phyloP scores from a whole-genome alignment of 106 monocot species.

The Acorus gramineus region DNA sequence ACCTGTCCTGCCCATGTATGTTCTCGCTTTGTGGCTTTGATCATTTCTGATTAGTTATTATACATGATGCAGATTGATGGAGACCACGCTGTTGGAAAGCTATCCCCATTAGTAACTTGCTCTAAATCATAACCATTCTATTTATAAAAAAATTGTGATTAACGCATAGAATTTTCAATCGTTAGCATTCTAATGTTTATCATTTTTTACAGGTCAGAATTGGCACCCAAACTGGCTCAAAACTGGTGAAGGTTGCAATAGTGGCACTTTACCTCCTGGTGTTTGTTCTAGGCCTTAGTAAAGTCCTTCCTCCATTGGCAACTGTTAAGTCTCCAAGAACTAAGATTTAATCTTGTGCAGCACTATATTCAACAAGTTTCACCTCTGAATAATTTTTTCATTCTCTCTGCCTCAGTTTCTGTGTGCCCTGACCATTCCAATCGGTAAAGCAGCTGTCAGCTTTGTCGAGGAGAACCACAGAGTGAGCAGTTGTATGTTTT shows the following conservation, averaged over 20 bases:
- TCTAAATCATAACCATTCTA: background rate
- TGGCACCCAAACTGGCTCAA: constrained; percentile 56
- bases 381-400: background rate
- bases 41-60: background rate
- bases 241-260: constrained; percentile 50
- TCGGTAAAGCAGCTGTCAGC: constrained; percentile 51
- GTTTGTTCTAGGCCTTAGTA: constrained; percentile 32
- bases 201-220: constrained; percentile 53
- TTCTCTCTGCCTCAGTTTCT: constrained; percentile 30
- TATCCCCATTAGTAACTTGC: constrained; percentile 86
- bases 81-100: constrained; percentile 73
- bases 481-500: constrained; percentile 18
- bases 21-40: background rate
- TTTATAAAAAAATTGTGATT: background rate
- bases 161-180: background rate
- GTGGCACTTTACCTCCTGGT: constrained; percentile 45
- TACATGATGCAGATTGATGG: constrained; percentile 60
- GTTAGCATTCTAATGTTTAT: background rate
- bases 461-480: constrained; percentile 59
- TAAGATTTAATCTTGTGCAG: background rate
- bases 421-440: constrained; percentile 47
- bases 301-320: constrained; percentile 55
- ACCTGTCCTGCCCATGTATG: too few relatives aligned
- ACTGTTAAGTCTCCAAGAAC: constrained; percentile 29
- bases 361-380: background rate